These are phyloP conservation scores for Xanthoceras sorbifolium DNA, from an alignment of 345 rosid genomes.

Conservation along the genomic window DNA sequence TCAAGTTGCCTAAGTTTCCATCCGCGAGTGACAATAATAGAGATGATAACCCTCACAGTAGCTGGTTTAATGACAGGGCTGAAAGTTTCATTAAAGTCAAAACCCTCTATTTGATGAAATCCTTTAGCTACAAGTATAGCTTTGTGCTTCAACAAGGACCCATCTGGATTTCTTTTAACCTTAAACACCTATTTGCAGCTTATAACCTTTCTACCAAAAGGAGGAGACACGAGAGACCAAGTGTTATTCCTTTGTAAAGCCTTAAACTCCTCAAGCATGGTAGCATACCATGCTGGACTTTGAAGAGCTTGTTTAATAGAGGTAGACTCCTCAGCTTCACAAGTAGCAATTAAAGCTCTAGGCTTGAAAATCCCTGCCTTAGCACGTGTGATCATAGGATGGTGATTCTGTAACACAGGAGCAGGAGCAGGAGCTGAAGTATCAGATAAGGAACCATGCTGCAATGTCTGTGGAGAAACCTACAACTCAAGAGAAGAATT, in stretches of 20 bases:
- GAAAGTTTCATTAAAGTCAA: background rate
- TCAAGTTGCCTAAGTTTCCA: background rate
- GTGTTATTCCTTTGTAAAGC: background rate
- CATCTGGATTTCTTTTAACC: background rate
- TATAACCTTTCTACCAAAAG: background rate
- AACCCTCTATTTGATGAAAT: background rate
- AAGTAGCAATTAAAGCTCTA: background rate
- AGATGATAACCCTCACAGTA: background rate
- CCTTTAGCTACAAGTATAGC: background rate
- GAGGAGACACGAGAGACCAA: background rate
- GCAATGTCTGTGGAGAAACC: too few relatives aligned
- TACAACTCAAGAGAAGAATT: too few relatives aligned
- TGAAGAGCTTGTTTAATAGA: background rate
- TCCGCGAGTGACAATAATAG: background rate
- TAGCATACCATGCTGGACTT: background rate
- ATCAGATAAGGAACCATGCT: too few relatives aligned
- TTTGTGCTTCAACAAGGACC: background rate
- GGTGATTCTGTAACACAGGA: too few relatives aligned
- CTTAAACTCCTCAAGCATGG: background rate
- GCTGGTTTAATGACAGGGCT: background rate
- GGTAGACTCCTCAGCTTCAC: background rate
- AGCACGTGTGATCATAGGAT: too few relatives aligned
- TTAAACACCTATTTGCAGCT: background rate
- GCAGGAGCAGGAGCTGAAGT: too few relatives aligned
- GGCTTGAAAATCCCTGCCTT: background rate